A percentile compares a stretch with the other conserved stretches of the same genome.
Evolutionary conservation across 169 alveolate genomes (phyloP).

Genomic region (Theileria parva): DNA sequence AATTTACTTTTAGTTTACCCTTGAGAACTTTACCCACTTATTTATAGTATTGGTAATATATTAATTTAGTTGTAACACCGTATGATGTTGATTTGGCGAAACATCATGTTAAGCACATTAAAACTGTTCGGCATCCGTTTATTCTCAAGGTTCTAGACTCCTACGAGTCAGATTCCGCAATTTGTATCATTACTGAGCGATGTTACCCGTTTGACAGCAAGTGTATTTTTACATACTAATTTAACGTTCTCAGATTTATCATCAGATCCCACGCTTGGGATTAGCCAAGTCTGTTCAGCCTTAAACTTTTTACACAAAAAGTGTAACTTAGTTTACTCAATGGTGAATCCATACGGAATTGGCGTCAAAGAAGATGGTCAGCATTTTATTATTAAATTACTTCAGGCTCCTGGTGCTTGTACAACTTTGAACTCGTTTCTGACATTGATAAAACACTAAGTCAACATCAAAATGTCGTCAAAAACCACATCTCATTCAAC

Average conservation of each 20-base stretch:
- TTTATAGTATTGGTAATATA: too few species aligned
- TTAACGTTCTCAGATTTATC: conserved; percentile 55
- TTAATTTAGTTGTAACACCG: conserved; percentile 16
- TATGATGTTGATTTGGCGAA: conserved; percentile 47
- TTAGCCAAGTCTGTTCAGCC: conserved; percentile 66
- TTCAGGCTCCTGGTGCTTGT: conserved; percentile 65
- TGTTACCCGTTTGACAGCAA: conserved; percentile 65
- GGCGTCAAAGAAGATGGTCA: conserved; percentile 69
- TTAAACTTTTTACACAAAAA: conserved; percentile 61
- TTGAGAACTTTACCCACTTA: too few species aligned
- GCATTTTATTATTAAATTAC: background rate
- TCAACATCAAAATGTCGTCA: conserved; percentile 30
- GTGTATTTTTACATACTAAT: conserved; percentile 35
- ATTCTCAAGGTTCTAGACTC: conserved; percentile 68
- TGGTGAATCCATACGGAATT: conserved; percentile 63
- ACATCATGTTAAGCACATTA: conserved; percentile 58
- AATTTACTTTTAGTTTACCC: too few species aligned
- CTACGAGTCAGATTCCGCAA: conserved; percentile 64
- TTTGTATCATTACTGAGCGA: conserved; percentile 75
- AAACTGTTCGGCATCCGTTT: conserved; percentile 69
- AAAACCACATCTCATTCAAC: conserved; percentile 48
- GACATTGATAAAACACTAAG: conserved; percentile 38
- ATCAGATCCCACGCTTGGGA: conserved; percentile 66
- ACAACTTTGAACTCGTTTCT: conserved; percentile 42
- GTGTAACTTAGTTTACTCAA: conserved; percentile 60